These are phyloP conservation scores for Tulasnella sp. DNA, from an alignment of 768 basidiomycete genomes.

Conservation along the genomic window DNA sequence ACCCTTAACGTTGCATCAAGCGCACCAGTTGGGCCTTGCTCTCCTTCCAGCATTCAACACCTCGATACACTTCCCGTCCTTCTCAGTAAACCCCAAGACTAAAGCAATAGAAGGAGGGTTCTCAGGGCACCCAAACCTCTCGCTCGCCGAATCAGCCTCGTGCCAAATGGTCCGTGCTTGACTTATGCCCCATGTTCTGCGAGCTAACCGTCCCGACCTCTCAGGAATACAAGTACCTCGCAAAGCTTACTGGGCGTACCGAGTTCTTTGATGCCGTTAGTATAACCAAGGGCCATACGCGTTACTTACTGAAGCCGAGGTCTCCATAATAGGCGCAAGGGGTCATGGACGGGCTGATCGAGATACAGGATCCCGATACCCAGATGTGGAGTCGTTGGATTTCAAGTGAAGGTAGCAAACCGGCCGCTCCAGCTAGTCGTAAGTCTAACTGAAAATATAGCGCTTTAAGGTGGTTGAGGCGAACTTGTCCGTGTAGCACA, in stretches of 20 bases:
- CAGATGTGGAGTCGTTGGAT: conserved; percentile 1
- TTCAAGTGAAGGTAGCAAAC: background rate
- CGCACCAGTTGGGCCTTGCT: conserved; percentile 51
- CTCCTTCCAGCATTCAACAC: conserved; percentile 72
- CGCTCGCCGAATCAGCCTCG: conserved; percentile 68
- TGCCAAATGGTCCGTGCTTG: conserved; percentile 49
- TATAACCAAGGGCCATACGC: background rate
- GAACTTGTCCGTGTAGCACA: background rate
- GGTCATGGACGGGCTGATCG: background rate
- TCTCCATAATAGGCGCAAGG: background rate
- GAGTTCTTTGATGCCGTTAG: conserved; percentile 48
- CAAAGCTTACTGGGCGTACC: conserved; percentile 67
- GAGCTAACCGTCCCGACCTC: too few relatives aligned
- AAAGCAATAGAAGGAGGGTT: conserved; percentile 34
- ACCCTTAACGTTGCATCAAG: conserved; percentile 36
- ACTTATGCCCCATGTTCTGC: background rate
- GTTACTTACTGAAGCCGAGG: background rate
- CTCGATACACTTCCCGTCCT: conserved; percentile 64
- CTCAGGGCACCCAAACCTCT: background rate
- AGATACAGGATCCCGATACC: background rate
- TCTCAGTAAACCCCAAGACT: conserved; percentile 61
- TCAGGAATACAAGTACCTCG: conserved; percentile 74
- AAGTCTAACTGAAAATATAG: background rate
- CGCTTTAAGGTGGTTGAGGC: background rate
- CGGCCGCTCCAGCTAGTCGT: background rate